phyloP scores from a whole-genome alignment of 148 eudicot genomes.

The Vaccinium macrocarpon region DNA sequence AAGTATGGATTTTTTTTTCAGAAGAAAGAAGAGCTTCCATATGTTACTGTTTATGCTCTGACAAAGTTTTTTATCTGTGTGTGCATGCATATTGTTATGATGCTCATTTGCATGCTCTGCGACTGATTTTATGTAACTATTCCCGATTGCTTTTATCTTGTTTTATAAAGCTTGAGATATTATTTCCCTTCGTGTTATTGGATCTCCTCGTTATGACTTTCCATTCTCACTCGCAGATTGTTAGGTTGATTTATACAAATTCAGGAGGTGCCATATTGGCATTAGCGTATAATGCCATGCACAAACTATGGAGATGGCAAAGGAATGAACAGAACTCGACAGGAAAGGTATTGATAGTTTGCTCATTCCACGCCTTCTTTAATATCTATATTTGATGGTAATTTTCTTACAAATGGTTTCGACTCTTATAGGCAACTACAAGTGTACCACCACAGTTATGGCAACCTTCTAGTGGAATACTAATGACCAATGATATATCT shows the following conservation, averaged over 20 bases:
- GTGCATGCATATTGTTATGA: not conserved
- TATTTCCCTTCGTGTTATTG: not conserved
- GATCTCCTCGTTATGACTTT: not conserved
- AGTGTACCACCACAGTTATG: slow-evolving; percentile 68
- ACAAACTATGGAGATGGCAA: slow-evolving; percentile 88
- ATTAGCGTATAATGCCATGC: slow-evolving; percentile 74
- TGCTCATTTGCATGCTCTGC: slow-evolving; percentile 1
- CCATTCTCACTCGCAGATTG: slow-evolving; percentile 46
- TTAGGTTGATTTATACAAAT: slow-evolving; percentile 79
- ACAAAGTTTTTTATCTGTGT: not conserved
- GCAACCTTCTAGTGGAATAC: slow-evolving; percentile 78
- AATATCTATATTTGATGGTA: not conserved
- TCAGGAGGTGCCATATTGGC: slow-evolving; percentile 83
- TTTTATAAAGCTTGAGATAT: not conserved
- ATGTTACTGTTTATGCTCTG: not conserved
- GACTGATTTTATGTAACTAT: not conserved
- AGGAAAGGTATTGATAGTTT: slow-evolving; percentile 51
- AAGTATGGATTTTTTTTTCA: not conserved
- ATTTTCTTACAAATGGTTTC: slow-evolving; percentile 5
- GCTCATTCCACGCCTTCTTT: slow-evolving; percentile 6
- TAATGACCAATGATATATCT: slow-evolving; percentile 71
- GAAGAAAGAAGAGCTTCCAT: not conserved
- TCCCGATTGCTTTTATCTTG: not conserved
- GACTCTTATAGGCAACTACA: slow-evolving; percentile 57
- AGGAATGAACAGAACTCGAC: slow-evolving; percentile 51